Percentiles rank a stretch among this genome's conserved stretches.
These are phyloP conservation scores for Rhynchospora pubera DNA, from an alignment of 176 grass and related monocot species.

Conservation along the genomic window DNA sequence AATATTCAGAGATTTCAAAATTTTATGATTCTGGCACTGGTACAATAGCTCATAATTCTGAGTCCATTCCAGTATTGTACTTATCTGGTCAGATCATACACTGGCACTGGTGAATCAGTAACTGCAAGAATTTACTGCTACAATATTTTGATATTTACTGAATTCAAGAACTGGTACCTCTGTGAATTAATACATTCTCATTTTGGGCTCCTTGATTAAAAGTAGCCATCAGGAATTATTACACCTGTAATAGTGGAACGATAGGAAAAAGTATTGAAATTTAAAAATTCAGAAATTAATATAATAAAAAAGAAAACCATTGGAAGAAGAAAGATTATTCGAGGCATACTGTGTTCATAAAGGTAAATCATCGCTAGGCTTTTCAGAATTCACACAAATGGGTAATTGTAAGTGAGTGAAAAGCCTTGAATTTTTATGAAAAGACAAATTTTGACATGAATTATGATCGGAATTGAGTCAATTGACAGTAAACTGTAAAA, in stretches of 20 bases:
- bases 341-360: background rate
- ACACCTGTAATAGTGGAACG: background rate
- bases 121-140: background rate
- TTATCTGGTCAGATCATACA: background rate
- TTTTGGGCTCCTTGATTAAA: conserved; percentile 10
- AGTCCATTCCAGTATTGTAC: no score
- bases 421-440: background rate
- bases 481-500: background rate
- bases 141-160: background rate
- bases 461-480: background rate
- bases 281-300: background rate
- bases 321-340: background rate
- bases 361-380: background rate
- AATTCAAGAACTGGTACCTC: conserved; percentile 14
- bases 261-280: background rate
- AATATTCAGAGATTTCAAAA: background rate
- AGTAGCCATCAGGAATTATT: conserved; percentile 7
- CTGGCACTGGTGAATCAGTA: background rate
- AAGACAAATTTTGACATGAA: background rate
- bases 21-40: background rate
- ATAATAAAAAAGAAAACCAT: background rate
- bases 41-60: background rate
- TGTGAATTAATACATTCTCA: conserved; percentile 19
- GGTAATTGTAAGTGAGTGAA: background rate
- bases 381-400: background rate